Evolutionary conservation across 768 basidiomycete genomes (phyloP).

Genomic region (Mycena galericulata): DNA sequence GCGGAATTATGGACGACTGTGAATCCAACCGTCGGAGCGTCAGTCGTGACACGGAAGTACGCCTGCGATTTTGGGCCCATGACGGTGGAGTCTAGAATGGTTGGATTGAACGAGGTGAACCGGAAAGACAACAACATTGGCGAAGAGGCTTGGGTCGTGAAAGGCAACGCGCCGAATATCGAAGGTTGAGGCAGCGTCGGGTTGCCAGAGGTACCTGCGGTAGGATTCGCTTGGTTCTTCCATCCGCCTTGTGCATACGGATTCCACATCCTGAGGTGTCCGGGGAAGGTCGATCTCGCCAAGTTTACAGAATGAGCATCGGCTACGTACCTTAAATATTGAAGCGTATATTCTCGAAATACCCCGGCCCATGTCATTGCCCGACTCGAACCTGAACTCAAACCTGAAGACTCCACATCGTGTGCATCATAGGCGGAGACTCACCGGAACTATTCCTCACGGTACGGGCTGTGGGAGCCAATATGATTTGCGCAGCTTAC

Average conservation of each 20-base stretch:
- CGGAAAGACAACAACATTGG: conserved; percentile 51
- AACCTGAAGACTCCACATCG: not conserved
- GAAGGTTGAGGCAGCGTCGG: conserved; percentile 18
- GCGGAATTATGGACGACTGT: no score
- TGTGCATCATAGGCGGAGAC: not conserved
- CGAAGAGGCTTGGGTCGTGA: not conserved
- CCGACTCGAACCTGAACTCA: not conserved
- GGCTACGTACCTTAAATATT: not conserved
- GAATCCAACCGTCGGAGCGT: no score
- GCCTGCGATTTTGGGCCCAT: no score
- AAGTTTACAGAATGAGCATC: not conserved
- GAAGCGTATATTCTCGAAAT: not conserved
- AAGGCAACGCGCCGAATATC: conserved; percentile 29
- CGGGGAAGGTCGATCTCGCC: conserved; percentile 16
- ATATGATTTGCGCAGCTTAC: not conserved
- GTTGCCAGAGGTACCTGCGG: conserved; percentile 11
- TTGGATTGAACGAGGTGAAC: conserved; percentile 54
- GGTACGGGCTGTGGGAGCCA: conserved; percentile 6
- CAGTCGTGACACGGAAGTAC: no score
- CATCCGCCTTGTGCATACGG: conserved; percentile 26
- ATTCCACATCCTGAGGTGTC: conserved; percentile 23
- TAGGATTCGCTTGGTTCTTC: conserved; percentile 13
- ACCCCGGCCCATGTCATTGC: not conserved
- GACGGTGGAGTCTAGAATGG: no score
- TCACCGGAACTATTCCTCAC: not conserved